Evolutionary conservation across 2,329 filamentous ascomycete genomes (phyloP), one percentile per base, ranked within the genome.

Genomic region (Zymoseptoria brevis): DNA sequence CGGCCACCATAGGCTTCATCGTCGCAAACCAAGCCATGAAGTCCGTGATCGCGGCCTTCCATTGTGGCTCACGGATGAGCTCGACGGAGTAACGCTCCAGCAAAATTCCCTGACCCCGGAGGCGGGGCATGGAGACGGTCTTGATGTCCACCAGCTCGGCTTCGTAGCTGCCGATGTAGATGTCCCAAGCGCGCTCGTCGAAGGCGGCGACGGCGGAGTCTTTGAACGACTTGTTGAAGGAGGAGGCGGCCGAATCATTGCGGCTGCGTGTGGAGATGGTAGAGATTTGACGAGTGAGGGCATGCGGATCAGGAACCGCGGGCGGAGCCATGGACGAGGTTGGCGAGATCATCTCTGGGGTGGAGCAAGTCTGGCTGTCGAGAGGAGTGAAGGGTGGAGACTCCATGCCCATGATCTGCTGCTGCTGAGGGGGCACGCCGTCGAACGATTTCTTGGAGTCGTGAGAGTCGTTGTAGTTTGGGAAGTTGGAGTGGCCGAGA

Each of bases 21-120:
- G 68, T 67, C 11, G 65, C 65, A 73, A 73, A 76, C 74, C 75
- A 77, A 26, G 68, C 63, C 62, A 72, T 71, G 59, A 77, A 77
- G 5, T 70, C 67, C 29, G 67, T 67, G 52, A 70, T 59, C 11
- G 69, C 70, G 13, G 65, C 58, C 24, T 64, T 60, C 50, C 62
- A 55, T 49, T 64, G 56, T 29, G 59, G 58, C 21, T 64, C 60
- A 45, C 54, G 29, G 13, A 56, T 56, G 13, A 60, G 60, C 63
- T 71, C 69, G 16, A 62, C 56, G 50, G 64, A 62, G 52, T 66
- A 50, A 50, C 62, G 66, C 54, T 72, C 68, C 55, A 71, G 63
- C 13, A 59, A 66, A 50, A 66, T 60, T 16, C 62, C 66, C 26
- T 64, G 64, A 59, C 79, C 77, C 35, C 75, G 74, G 57, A 80